Evolutionary conservation across 495 filamentous ascomycete species (phyloP).

Genomic region (Penicillium pulvis): DNA sequence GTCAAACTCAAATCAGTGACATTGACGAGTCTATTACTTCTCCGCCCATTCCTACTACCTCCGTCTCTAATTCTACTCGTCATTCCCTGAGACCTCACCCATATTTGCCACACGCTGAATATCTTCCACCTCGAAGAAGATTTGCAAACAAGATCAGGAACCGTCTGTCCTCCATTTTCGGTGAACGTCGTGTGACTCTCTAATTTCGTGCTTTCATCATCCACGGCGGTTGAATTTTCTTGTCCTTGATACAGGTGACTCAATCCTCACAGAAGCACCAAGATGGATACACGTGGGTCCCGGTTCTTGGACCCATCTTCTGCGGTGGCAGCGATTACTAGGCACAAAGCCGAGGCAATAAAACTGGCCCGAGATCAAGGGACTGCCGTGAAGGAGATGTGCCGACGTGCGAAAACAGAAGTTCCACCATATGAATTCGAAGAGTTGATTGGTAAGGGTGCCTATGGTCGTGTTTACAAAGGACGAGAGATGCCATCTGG

Average conservation of each 20-base stretch:
- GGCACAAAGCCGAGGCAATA: constrained; percentile 52
- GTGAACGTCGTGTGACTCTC: neutral
- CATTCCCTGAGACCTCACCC: neutral
- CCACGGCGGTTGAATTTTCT: neutral
- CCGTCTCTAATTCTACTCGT: neutral
- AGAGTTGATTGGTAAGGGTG: constrained; percentile 94
- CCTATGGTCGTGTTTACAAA: constrained; percentile 93
- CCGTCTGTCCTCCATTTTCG: neutral
- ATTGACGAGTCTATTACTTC: neutral
- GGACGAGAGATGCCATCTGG: constrained; percentile 60
- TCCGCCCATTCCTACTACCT: neutral
- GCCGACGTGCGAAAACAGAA: constrained; percentile 47
- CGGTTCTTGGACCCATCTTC: constrained; percentile 47
- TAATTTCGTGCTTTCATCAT: neutral
- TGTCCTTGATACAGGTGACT: neutral
- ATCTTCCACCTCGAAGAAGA: neutral
- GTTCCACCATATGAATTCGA: constrained; percentile 72
- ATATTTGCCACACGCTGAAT: neutral
- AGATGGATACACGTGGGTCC: constrained; percentile 39
- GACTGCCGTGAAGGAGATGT: constrained; percentile 50
- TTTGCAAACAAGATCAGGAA: constrained; percentile 1
- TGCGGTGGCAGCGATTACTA: constrained; percentile 50
- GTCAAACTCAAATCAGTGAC: neutral
- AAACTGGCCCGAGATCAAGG: constrained; percentile 52
- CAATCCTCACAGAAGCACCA: neutral